Percentiles rank a stretch among this genome's conserved stretches.
These are phyloP conservation scores for Triglochin maritima DNA, from an alignment of 106 monocot genomes.

Conservation along the genomic window DNA sequence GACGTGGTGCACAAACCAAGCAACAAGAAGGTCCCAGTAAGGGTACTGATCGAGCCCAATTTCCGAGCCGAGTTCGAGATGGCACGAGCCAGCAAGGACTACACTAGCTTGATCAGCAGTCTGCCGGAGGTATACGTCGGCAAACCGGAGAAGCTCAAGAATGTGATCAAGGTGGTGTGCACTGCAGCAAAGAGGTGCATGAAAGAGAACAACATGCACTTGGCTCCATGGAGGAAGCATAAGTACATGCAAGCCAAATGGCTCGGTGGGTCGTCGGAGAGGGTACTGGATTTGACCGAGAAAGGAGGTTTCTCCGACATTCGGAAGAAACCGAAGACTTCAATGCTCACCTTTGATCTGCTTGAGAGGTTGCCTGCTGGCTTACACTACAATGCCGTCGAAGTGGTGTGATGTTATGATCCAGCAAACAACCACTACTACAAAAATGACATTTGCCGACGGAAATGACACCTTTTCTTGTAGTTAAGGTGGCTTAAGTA, in stretches of 20 bases:
- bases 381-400: conserved; percentile 38
- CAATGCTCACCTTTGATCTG: conserved; percentile 64
- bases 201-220: conserved; percentile 90
- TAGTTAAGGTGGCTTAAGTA: too few relatives aligned
- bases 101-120: conserved; percentile 38
- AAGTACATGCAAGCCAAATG: conserved; percentile 90
- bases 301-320: neutral
- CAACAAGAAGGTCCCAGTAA: conserved; percentile 15
- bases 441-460: too few relatives aligned
- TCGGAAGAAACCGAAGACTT: conserved; percentile 32
- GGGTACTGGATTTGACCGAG: conserved; percentile 13
- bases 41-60: conserved; percentile 59
- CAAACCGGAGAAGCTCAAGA: conserved; percentile 40
- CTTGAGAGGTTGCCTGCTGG: conserved; percentile 3
- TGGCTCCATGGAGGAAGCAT: conserved; percentile 87
- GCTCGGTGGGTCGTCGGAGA: conserved; percentile 39
- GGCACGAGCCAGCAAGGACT: conserved; percentile 53
- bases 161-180: conserved; percentile 64
- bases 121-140: conserved; percentile 87
- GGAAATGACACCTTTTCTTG: too few relatives aligned
- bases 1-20: conserved; percentile 41
- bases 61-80: conserved; percentile 79
- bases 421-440: too few relatives aligned
- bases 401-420: conserved; percentile 25
- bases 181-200: conserved; percentile 71